Base-by-base conservation (phyloP, 208 protist species). In the Leishmania martiniquensis region DNA sequence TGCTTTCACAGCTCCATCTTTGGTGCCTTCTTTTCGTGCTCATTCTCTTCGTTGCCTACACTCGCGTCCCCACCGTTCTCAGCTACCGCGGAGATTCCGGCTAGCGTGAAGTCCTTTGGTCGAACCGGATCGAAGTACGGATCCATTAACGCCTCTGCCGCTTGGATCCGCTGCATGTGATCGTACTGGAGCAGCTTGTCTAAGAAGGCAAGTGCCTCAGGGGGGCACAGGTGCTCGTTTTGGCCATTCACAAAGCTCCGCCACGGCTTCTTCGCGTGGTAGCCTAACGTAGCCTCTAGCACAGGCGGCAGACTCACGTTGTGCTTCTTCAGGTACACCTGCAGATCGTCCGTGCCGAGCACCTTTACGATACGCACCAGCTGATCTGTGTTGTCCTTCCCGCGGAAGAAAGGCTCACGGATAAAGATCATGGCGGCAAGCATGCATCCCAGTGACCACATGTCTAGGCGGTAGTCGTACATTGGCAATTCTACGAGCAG, bases 391-490 rank as follows among this genome's bases (percentile, higher is more conserved):
- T 99, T 99, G 89, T 99, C 99, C 73, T 97, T 94, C 32, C 99
- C 99, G 77, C 99, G 98, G 90, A 99, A 99, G 83, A 99, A 99
- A 34, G 99, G 99, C 82, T 99, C 98, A 81, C 99, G 99, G 77
- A 96, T 95, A 86, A 99, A 99, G 75, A 99, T 99, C 84, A 99
- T 99, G n/a, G 97, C 98, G 9, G 99, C 99, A 69, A 99, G 97
- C 98, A 99, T 99, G 86, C 98, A 99, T 54, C 99, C 99, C 52
- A 99, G 83, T 55, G 92, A 98, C 99, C 99, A 99, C 90, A 99
- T 99, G 88, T 99, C 99, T 22, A 99, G 91, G n/a, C 97, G 98
- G 81, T 99, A 99, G 87, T 99, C 99, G 87, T 99, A 99, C 81
- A 98, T 96, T 72, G 98, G 92, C 52, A 99, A 86, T 82, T 99